phyloP scores from a whole-genome alignment of 1,284 basidiomycete genomes.

The Trametes polyzona region DNA sequence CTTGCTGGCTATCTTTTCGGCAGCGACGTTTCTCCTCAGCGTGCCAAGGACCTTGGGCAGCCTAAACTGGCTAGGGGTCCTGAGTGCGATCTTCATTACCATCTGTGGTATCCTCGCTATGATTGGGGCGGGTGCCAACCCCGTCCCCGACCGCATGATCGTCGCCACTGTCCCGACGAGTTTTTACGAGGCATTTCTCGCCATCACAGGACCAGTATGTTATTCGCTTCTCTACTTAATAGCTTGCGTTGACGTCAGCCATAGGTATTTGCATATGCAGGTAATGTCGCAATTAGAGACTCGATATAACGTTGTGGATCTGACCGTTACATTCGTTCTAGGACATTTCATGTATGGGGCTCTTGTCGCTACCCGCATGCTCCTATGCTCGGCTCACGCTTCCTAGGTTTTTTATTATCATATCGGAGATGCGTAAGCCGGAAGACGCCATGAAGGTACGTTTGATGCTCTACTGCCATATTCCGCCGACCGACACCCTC shows the following conservation, averaged over 20 bases:
- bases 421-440: conserved; percentile 57
- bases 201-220: conserved; percentile 56
- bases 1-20: conserved; percentile 49
- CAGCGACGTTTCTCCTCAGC: conserved; percentile 47
- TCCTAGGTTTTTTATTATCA: conserved; percentile 56
- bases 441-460: conserved; percentile 59
- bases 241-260: background rate
- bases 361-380: background rate
- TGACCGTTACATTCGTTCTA: conserved; percentile 22
- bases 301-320: background rate
- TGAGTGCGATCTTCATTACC: conserved; percentile 47
- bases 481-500: background rate
- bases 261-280: conserved; percentile 58
- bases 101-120: conserved; percentile 51
- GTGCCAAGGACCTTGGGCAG: conserved; percentile 52
- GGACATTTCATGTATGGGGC: conserved; percentile 55
- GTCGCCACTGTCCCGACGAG: conserved; percentile 43
- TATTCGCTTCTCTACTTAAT: conserved; percentile 8
- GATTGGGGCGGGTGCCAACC: conserved; percentile 54
- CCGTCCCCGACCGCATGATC: conserved; percentile 47
- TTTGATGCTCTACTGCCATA: background rate
- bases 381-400: background rate
- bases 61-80: conserved; percentile 49
- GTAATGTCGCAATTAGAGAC: conserved; percentile 31
- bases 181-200: conserved; percentile 55